Conservation (phyloP, 2,329 filamentous ascomycete species). For the Blastomyces silverae region DNA sequence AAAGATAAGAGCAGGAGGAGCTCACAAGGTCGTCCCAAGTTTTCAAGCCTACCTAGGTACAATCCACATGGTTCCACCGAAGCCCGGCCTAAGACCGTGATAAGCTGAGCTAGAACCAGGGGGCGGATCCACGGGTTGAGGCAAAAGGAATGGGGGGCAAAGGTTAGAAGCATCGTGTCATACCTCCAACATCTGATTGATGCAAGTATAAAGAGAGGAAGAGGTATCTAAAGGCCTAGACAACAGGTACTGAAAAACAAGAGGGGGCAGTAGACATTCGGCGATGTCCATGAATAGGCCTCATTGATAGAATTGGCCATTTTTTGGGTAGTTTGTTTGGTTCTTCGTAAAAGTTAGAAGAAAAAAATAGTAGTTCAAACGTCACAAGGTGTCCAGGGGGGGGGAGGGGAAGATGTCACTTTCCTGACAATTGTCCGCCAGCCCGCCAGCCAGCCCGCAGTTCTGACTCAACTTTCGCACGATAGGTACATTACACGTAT, state of each 20-base stretch:
- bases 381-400: too few relatives aligned
- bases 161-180: neutral
- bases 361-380: too few relatives aligned
- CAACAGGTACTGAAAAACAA: neutral
- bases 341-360: too few relatives aligned
- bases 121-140: neutral
- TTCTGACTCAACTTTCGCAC: too few relatives aligned
- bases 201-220: neutral
- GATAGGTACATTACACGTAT: too few relatives aligned
- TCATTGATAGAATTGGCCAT: too few relatives aligned
- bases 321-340: too few relatives aligned
- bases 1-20: neutral
- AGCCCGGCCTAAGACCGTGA: neutral
- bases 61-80: neutral
- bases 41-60: neutral
- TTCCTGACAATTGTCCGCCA: too few relatives aligned
- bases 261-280: too few relatives aligned
- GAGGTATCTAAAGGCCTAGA: neutral
- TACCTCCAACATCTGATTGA: constrained; percentile 7
- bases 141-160: neutral
- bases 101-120: neutral
- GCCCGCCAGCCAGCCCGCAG: too few relatives aligned
- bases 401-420: too few relatives aligned
- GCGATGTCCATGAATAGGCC: too few relatives aligned
- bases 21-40: neutral